phyloP scores from a whole-genome alignment of 495 filamentous ascomycete genomes.

The Chaetomium tenue region DNA sequence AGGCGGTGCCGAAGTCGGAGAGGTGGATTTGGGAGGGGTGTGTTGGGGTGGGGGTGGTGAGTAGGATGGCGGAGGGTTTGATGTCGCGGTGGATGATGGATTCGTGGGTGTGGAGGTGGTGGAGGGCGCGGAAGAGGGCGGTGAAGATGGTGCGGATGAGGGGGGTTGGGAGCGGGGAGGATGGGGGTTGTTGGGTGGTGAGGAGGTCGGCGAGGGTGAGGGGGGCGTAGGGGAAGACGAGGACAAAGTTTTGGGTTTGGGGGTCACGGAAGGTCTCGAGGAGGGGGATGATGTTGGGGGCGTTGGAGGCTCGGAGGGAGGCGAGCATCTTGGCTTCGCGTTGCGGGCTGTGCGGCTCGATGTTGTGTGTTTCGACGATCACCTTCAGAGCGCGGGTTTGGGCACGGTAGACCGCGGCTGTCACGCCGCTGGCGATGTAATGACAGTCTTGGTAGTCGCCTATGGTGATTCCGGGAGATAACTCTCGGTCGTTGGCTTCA shows the following conservation, averaged over 20 bases:
- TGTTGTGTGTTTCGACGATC: conserved; percentile 68
- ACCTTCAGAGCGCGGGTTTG: conserved; percentile 77
- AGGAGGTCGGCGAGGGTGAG: conserved; percentile 58
- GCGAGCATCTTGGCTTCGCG: conserved; percentile 74
- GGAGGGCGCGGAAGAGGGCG: conserved; percentile 70
- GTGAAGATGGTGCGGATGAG: conserved; percentile 46
- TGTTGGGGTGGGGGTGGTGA: conserved; percentile 50
- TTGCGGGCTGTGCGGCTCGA: conserved; percentile 74
- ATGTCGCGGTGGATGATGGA: conserved; percentile 90
- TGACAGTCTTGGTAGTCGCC: conserved; percentile 69
- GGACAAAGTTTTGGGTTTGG: conserved; percentile 61
- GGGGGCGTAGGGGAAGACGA: conserved; percentile 82
- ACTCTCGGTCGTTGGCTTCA: conserved; percentile 10
- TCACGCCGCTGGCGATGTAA: conserved; percentile 71
- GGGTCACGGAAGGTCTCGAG: conserved; percentile 67
- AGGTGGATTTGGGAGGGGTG: conserved; percentile 67
- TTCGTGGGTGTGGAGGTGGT: conserved; percentile 60
- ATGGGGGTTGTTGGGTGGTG: neutral
- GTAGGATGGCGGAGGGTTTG: conserved; percentile 86
- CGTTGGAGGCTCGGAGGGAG: conserved; percentile 43
- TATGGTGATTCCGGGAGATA: conserved; percentile 54
- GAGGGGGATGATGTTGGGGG: conserved; percentile 57
- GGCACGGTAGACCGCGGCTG: conserved; percentile 72
- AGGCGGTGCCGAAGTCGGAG: conserved; percentile 90
- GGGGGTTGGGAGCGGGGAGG: neutral